Evolutionary conservation across 2,329 filamentous ascomycete genomes (phyloP).

Genomic region (Chaetomium olivaceum): DNA sequence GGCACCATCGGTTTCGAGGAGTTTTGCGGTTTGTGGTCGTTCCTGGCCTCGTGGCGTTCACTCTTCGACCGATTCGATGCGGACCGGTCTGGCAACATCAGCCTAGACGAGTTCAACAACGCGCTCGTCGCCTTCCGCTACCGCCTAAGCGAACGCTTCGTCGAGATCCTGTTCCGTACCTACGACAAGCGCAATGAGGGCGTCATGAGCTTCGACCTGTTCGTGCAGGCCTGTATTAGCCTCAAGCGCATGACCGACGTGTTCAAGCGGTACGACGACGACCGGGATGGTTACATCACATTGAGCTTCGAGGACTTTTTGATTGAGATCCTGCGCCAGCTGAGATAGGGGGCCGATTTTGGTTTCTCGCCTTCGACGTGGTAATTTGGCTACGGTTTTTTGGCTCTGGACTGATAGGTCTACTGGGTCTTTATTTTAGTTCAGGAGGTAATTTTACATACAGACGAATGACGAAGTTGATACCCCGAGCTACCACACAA

Average conservation of each 20-base stretch:
- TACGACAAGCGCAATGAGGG: conserved; percentile 77
- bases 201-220: conserved; percentile 88
- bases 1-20: conserved; percentile 93
- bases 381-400: background rate
- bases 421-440: background rate
- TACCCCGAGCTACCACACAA: conserved; percentile 8
- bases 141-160: conserved; percentile 79
- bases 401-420: background rate
- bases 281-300: conserved; percentile 90
- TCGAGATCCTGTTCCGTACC: conserved; percentile 80
- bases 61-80: conserved; percentile 95
- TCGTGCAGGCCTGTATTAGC: conserved; percentile 95
- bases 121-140: conserved; percentile 93
- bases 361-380: background rate
- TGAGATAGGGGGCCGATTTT: conserved; percentile 46
- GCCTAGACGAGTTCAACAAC: conserved; percentile 81
- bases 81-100: conserved; percentile 85
- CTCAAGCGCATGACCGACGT: conserved; percentile 99
- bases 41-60: conserved; percentile 88
- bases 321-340: conserved; percentile 64
- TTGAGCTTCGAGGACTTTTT: conserved; percentile 81
- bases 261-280: conserved; percentile 98
- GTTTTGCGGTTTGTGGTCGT: conserved; percentile 95
- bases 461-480: conserved; percentile 17
- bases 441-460: background rate